Evolutionary conservation across 2,329 filamentous ascomycete genomes (phyloP), one percentile per base, ranked within the genome.

Genomic region (Trichophyton schoenleinii): DNA sequence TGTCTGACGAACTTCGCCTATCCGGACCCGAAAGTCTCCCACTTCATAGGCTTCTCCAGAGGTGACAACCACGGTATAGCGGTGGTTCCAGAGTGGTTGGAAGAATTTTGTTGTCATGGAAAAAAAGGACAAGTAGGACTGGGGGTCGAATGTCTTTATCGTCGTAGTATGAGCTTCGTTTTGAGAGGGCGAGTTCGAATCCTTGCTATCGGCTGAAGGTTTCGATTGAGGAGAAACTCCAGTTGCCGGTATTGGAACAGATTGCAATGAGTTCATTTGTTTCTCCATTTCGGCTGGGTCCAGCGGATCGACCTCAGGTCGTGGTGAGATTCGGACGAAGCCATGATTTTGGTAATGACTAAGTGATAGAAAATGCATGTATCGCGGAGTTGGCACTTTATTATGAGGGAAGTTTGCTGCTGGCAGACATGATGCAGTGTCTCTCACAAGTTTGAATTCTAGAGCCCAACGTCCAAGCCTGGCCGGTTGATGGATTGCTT

Each of bases 1-100:
- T 38, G 70, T 74, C 65, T 77, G 75, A 3, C 73, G 70, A 60
- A 78, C 71, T 41, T 78, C 75, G 11, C 75, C 75, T 8, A 77
- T 59, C 1, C 75, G 70, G 11, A 78, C 69, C 5, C 73, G 70
- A 65, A 77, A 78, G 58, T 77, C 75, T 6, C 71, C 74, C 4
- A 77, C 66, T 41, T 77, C 75, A 58, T 75, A 77, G 57, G 72
- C 70, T 3, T 70, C 65, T n/a, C 74, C 74, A 4, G 67, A 67
- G 2, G 52, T 28, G n/a, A 76, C 72, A 1, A 67, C 64, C 20
- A 75, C 65, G 0, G 74, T 74, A 57, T 76, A 70, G 3, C 75
- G 71, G 57, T 72, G 74, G 57, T 69, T 70, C 75, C 75, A 78
- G 63, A 77, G 70, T 0, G 75, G 72, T 61, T 76, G 72, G 61